phyloP scores from a whole-genome alignment of 2,329 filamentous ascomycete genomes.

The Fusarium piperis region DNA sequence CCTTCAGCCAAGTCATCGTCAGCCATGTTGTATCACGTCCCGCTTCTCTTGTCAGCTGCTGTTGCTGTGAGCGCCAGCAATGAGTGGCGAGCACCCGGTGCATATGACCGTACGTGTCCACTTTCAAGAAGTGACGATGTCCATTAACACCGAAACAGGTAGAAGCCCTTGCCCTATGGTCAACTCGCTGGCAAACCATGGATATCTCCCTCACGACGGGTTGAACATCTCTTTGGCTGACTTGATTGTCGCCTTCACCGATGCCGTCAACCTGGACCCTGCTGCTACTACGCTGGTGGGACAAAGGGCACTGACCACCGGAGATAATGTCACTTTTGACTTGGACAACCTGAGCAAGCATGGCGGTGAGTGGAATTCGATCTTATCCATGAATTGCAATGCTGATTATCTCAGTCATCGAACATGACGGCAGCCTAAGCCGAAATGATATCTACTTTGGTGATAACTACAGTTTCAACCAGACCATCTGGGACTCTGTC shows the following conservation, averaged over 20 bases:
- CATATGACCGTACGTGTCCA: slow-evolving; percentile 22
- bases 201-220: slow-evolving; percentile 34
- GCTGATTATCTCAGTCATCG: slow-evolving; percentile 22
- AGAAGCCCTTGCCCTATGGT: slow-evolving; percentile 38
- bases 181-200: slow-evolving; percentile 37
- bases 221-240: slow-evolving; percentile 27
- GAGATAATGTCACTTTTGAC: slow-evolving; percentile 34
- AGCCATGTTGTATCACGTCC: slow-evolving; percentile 34
- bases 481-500: slow-evolving; percentile 32
- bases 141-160: slow-evolving; percentile 11
- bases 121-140: rapidly evolving
- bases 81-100: slow-evolving; percentile 25
- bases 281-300: slow-evolving; percentile 37
- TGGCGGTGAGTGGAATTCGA: slow-evolving; percentile 3
- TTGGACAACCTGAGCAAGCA: slow-evolving; percentile 34
- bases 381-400: rapidly evolving
- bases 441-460: slow-evolving; percentile 34
- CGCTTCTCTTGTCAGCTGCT: slow-evolving; percentile 19
- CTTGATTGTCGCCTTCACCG: slow-evolving; percentile 33
- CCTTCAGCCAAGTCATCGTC: not conserved
- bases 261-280: slow-evolving; percentile 36
- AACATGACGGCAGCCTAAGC: slow-evolving; percentile 39
- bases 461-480: slow-evolving; percentile 37
- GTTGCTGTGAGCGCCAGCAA: slow-evolving; percentile 25
- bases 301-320: slow-evolving; percentile 26